Base-by-base conservation (phyloP, 257 asterid species). In the Plantago major region DNA sequence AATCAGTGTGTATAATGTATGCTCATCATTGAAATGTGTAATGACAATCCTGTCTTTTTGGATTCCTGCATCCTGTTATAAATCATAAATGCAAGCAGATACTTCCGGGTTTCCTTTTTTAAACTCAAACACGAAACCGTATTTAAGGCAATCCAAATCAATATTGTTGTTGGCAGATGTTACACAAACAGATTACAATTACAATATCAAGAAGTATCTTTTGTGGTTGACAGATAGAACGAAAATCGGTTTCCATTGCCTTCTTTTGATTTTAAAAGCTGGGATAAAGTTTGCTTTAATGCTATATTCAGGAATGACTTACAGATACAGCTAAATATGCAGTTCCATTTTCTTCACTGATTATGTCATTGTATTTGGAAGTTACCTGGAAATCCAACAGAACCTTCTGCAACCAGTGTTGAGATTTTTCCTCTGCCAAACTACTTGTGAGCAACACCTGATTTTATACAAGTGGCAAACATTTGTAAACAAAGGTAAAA, bases 71-170 rank as follows among this genome's bases (percentile, higher is more conserved):
- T 16, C 11, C 16, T 50, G 30, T 11, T 48, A 57, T 9, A 52
- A 22, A 4, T 16, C 11, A 4, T 11, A 6, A 15, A 10, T 14
- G 26, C 14, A n/a, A 19, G 1, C 22, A 9, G 11, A 12, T 26
- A 47, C 10, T 0, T 19, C 5, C 4, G 19, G 22, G 9, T 11
- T 12, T 30, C 1, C 9, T 16, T n/a, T n/a, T 17, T 50, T 30
- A 9, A 40, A 55, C 12, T 55, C 42, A n/a, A n/a, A 30, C 61
- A 33, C 37, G 37, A 37, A n/a, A 16, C 11, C 42, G 11, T 14
- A 62, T 52, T 56, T 58, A 74, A 84, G 75, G 48, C 61, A 61
- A 45, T 60, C 67, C 46, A 67, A 22, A 1, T 22, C 1, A 22
- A 22, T 1, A 22, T 22, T 22, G 26, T 22, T 22, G 26, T 22